Evolutionary conservation across 139 green algal species (phyloP).

Genomic region (Coelastrella sp.): DNA sequence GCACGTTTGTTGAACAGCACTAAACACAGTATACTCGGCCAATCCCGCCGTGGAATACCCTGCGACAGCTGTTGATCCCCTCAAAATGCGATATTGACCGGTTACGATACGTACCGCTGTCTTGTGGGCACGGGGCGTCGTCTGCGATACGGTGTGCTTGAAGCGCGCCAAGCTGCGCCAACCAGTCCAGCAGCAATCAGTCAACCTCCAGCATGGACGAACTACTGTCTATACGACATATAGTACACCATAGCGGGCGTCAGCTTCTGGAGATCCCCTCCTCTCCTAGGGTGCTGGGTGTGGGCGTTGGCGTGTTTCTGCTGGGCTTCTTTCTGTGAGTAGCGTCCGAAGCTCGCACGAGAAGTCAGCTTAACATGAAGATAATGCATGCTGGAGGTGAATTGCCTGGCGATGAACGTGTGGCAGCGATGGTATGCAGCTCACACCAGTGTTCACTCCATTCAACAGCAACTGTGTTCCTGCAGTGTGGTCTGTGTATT

Average conservation of each 20-base stretch:
- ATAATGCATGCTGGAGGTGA: not conserved
- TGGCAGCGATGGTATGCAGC: too few relatives aligned
- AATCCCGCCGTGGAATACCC: too few relatives aligned
- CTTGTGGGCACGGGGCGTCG: too few relatives aligned
- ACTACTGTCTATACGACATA: not conserved
- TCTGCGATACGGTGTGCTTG: not conserved
- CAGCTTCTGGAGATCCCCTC: constrained; percentile 2
- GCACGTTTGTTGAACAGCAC: too few relatives aligned
- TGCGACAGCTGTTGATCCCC: too few relatives aligned
- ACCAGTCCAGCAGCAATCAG: not conserved
- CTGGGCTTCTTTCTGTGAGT: constrained; percentile 61
- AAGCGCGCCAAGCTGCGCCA: not conserved
- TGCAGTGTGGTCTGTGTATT: constrained; percentile 49
- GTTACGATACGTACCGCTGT: too few relatives aligned
- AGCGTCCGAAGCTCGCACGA: not conserved
- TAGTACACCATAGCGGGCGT: not conserved
- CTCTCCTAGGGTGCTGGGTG: constrained; percentile 38
- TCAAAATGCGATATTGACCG: too few relatives aligned
- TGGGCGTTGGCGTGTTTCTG: constrained; percentile 58
- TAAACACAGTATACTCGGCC: too few relatives aligned
- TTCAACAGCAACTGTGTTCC: not conserved
- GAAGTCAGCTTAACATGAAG: too few relatives aligned
- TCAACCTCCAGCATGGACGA: not conserved
- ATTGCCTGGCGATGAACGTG: too few relatives aligned
- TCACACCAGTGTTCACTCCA: not conserved